These are phyloP conservation scores for Salix koriyanagi DNA, from an alignment of 345 rosid species.

Conservation along the genomic window DNA sequence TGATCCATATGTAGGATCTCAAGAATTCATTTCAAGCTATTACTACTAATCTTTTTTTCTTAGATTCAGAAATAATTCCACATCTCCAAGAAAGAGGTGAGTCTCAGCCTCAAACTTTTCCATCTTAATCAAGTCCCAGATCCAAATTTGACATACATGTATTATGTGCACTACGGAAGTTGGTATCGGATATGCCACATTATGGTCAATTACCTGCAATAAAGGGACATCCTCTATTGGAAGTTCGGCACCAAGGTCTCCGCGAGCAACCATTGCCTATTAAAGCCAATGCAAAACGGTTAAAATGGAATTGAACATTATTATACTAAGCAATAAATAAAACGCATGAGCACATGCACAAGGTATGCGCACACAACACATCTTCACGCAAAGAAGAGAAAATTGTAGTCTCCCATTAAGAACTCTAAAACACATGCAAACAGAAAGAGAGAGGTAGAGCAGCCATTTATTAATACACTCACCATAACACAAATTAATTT, in stretches of 20 bases:
- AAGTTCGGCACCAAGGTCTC: slow-evolving; percentile 99
- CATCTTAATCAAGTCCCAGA: neutral
- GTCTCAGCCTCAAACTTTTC: neutral
- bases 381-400: neutral
- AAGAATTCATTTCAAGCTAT: neutral
- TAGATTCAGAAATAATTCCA: neutral
- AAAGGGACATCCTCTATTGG: slow-evolving; percentile 95
- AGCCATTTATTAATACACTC: neutral
- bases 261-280: slow-evolving; percentile 99
- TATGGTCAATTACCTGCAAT: slow-evolving; percentile 60
- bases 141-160: neutral
- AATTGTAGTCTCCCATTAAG: neutral
- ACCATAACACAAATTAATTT: neutral
- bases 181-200: neutral
- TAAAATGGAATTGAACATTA: neutral
- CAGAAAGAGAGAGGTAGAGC: neutral
- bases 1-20: neutral
- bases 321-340: neutral
- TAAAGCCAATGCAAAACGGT: slow-evolving; percentile 8
- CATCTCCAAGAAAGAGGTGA: neutral
- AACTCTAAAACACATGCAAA: neutral
- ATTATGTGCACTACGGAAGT: neutral
- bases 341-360: neutral
- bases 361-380: neutral
- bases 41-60: neutral